phyloP scores from a whole-genome alignment of 768 basidiomycete species.

The Royoungia palumana region DNA sequence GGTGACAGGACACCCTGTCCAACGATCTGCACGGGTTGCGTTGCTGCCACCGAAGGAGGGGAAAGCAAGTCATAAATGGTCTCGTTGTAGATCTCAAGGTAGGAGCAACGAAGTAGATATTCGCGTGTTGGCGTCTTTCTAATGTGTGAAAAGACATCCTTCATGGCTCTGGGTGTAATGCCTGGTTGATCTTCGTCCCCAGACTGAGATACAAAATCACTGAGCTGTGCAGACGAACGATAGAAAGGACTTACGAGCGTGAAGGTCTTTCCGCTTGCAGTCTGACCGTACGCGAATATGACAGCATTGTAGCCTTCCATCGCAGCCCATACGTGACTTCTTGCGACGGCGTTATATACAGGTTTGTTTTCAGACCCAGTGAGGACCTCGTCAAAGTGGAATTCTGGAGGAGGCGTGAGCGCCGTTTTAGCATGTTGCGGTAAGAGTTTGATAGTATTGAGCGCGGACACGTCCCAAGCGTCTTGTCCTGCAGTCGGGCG shows the following conservation, averaged over 20 bases:
- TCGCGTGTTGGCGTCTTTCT: conserved; percentile 73
- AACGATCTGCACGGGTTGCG: conserved; percentile 69
- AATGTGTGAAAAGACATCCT: conserved; percentile 87
- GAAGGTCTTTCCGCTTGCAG: conserved; percentile 74
- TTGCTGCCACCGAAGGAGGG: conserved; percentile 50
- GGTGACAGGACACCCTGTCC: conserved; percentile 70
- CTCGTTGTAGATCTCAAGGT: conserved; percentile 98
- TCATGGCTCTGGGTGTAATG: conserved; percentile 90
- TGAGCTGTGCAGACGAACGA: conserved; percentile 33
- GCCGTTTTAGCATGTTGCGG: conserved; percentile 50
- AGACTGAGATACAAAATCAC: conserved; percentile 36
- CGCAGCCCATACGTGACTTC: conserved; percentile 80
- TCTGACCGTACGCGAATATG: conserved; percentile 93
- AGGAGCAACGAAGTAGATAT: conserved; percentile 93
- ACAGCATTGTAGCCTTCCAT: conserved; percentile 98
- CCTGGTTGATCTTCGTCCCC: conserved; percentile 84
- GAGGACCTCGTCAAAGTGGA: conserved; percentile 72
- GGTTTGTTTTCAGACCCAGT: conserved; percentile 79
- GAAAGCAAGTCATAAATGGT: conserved; percentile 82
- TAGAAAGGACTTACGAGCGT: conserved; percentile 43
- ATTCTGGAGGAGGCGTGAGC: conserved; percentile 42
- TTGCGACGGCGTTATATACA: conserved; percentile 71
- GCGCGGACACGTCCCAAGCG: conserved; percentile 52
- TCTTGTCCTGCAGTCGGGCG: conserved; percentile 51
- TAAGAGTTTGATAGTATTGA: conserved; percentile 59